Evolutionary conservation across 768 basidiomycete species (phyloP).

Genomic region (Tricholoma furcatifolium): DNA sequence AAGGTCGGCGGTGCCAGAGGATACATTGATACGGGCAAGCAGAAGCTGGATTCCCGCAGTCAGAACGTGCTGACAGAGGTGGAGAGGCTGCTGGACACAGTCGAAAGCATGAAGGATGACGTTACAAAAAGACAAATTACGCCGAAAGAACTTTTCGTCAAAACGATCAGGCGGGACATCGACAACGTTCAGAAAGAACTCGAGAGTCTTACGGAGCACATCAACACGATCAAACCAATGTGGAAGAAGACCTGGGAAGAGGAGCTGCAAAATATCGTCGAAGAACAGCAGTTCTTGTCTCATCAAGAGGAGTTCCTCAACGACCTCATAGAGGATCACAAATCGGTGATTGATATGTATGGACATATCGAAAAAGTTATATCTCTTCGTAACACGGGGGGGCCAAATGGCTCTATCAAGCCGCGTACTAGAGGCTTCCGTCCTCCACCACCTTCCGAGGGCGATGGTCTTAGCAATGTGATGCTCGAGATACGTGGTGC

Average conservation of each 20-base stretch:
- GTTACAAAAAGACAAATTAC: constrained; percentile 86
- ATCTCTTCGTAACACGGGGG: constrained; percentile 55
- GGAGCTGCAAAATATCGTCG: constrained; percentile 93
- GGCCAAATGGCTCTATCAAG: constrained; percentile 31
- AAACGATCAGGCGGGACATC: constrained; percentile 71
- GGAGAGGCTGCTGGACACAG: constrained; percentile 88
- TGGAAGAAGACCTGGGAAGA: constrained; percentile 99
- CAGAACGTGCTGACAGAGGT: constrained; percentile 90
- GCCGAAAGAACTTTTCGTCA: constrained; percentile 73
- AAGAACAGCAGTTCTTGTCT: constrained; percentile 92
- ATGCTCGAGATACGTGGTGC: constrained; percentile 90
- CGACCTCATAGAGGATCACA: constrained; percentile 90
- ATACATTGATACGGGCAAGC: constrained; percentile 90
- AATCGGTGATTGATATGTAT: constrained; percentile 83
- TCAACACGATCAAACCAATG: constrained; percentile 88
- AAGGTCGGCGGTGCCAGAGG: constrained; percentile 84
- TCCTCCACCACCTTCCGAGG: constrained; percentile 65
- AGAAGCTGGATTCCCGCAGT: constrained; percentile 84
- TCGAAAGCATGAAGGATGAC: constrained; percentile 89
- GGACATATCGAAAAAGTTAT: constrained; percentile 91
- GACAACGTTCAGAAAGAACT: constrained; percentile 65
- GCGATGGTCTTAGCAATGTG: constrained; percentile 68
- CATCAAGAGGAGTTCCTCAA: constrained; percentile 90
- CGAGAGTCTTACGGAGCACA: constrained; percentile 76
- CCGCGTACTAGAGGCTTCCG: constrained; percentile 48